Conservation (phyloP, 768 basidiomycete genomes). For the Pseudohyphozyma bogoriensis region DNA sequence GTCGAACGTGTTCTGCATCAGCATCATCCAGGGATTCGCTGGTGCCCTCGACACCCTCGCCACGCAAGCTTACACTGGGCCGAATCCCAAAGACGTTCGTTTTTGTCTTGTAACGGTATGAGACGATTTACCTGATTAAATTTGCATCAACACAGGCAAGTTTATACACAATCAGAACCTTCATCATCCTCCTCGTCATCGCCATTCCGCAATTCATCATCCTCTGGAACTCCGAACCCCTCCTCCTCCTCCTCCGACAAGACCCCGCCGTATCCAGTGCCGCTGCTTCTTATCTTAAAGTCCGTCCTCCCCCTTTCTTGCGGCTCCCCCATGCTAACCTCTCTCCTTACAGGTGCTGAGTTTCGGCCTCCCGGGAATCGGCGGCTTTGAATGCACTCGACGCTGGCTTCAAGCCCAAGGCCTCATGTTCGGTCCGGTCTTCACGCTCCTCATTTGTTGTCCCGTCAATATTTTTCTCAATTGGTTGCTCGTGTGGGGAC, state of each 20-base stretch:
- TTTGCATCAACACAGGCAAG: no score
- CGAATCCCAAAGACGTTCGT: conserved; percentile 50
- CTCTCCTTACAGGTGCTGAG: conserved; percentile 10
- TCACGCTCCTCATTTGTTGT: conserved; percentile 68
- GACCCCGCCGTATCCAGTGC: conserved; percentile 28
- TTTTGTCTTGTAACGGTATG: no score
- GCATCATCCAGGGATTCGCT: conserved; percentile 19
- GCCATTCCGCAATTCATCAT: no score
- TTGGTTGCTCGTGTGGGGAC: conserved; percentile 54
- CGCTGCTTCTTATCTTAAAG: conserved; percentile 27
- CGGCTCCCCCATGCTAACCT: not conserved
- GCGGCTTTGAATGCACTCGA: conserved; percentile 31
- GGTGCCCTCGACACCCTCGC: conserved; percentile 79
- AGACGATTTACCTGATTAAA: conserved; percentile 13
- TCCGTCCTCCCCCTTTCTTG: not conserved
- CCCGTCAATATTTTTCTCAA: conserved; percentile 77
- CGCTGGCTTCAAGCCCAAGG: conserved; percentile 42
- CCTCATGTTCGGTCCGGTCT: conserved; percentile 75
- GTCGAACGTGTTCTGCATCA: conserved; percentile 42
- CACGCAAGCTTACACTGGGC: conserved; percentile 93
- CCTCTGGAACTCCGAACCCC: no score
- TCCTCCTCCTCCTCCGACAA: conserved; percentile 51
- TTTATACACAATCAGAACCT: no score
- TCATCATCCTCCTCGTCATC: conserved; percentile 66
- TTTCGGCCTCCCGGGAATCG: conserved; percentile 31